Base-by-base conservation (phyloP, 2,329 filamentous ascomycete genomes). In the Epichloe scottii region DNA sequence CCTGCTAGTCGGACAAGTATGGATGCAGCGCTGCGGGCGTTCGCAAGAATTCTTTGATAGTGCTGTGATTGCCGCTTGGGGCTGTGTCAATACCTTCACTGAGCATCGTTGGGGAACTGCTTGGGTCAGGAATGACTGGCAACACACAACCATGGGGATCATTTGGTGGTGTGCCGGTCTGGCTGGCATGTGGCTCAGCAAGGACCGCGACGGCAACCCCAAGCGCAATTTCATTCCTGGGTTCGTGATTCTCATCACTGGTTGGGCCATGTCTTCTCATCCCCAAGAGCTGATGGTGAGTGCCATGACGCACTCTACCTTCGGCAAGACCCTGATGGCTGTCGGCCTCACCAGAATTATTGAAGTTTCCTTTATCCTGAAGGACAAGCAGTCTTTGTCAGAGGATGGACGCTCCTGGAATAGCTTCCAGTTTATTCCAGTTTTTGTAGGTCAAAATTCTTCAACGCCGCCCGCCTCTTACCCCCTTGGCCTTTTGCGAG, bases 141-240 rank as follows among this genome's bases (percentile, higher is more conserved):
- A 98, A 67, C 93, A 98, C 67, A 98, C 93, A 0, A 88, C 87
- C n/a, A 97, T 98, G 91, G 93, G 93, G n/a, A 81, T 98, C 55
- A 82, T 98, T 48, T 98, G 93, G 93, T 98, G 91, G 91, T 87
- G 83, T 60, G 91, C 93, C 7, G 93, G 93, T 23, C 72, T 98
- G 33, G 78, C 91, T 11, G 93, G 93, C 41, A 78, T 98, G 49
- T 98, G 91, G 93, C 75, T 98, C 39, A 95, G 89, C 65, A 79
- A 81, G 55, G 88, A 84, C 63, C 81, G 88, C 51, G 82, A 91
- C 56, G 91, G 93, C 48, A 77, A 81, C 41, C 90, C 93, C 8
- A 89, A 91, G 74, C 81, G 93, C 58, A 98, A 98, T 70, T 81
- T 98, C 54, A 82, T 98, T 50, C 93, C 93, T 0, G 90, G 82